These are phyloP conservation scores for Evansstolkia leycettana DNA, from an alignment of 495 filamentous ascomycete species.

Conservation along the genomic window DNA sequence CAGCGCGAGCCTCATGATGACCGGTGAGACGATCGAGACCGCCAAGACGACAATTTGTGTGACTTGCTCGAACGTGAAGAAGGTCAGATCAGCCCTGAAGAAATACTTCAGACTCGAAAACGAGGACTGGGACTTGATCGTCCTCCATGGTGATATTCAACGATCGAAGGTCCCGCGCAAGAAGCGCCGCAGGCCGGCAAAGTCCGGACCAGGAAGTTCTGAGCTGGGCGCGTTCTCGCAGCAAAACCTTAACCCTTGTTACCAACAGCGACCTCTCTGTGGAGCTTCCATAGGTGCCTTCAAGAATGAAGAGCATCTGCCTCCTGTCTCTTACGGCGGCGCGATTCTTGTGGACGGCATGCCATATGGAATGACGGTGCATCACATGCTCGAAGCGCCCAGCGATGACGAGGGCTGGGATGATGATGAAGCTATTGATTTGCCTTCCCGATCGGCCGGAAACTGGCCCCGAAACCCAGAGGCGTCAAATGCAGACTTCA, in stretches of 20 bases:
- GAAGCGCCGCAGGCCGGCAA: slow-evolving; percentile 30
- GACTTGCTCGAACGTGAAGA: slow-evolving; percentile 58
- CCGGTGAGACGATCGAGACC: slow-evolving; percentile 51
- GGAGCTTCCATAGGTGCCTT: slow-evolving; percentile 91
- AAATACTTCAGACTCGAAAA: slow-evolving; percentile 57
- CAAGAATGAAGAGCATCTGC: slow-evolving; percentile 68
- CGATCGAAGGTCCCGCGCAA: slow-evolving; percentile 48
- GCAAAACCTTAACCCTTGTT: slow-evolving; percentile 30
- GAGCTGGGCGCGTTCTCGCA: slow-evolving; percentile 20
- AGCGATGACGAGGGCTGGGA: slow-evolving; percentile 43
- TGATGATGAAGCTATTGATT: slow-evolving; percentile 15
- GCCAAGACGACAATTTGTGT: slow-evolving; percentile 67
- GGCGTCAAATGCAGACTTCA: slow-evolving; percentile 12
- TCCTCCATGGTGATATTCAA: slow-evolving; percentile 56
- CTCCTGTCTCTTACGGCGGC: slow-evolving; percentile 82
- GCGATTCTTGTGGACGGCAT: slow-evolving; percentile 72
- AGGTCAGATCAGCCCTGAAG: slow-evolving; percentile 57
- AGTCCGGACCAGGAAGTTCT: slow-evolving; percentile 16
- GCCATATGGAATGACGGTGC: slow-evolving; percentile 85
- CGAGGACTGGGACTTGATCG: slow-evolving; percentile 42
- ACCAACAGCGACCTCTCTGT: slow-evolving; percentile 66
- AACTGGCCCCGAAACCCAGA: slow-evolving; percentile 16
- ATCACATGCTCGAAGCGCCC: slow-evolving; percentile 85
- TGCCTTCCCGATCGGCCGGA: slow-evolving; percentile 23
- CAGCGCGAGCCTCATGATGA: slow-evolving; percentile 60